phyloP scores from a whole-genome alignment of 2,329 filamentous ascomycete species.

The Talaromyces sp. region DNA sequence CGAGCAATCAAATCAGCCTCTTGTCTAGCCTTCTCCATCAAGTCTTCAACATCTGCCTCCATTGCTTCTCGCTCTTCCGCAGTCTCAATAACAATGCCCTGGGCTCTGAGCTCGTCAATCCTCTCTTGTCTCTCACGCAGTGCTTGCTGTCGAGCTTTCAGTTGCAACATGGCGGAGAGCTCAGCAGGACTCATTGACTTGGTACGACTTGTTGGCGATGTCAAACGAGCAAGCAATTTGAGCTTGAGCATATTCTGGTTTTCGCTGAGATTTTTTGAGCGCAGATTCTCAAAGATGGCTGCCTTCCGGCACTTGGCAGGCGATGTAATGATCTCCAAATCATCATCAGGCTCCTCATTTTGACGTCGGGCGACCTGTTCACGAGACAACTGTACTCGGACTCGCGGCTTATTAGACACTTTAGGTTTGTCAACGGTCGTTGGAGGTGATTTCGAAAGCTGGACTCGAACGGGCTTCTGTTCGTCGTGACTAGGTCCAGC shows the following conservation, averaged over 20 bases:
- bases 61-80: slow-evolving; percentile 82
- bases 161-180: slow-evolving; percentile 64
- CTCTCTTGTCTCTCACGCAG: slow-evolving; percentile 71
- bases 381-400: slow-evolving; percentile 43
- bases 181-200: slow-evolving; percentile 64
- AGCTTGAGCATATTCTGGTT: slow-evolving; percentile 60
- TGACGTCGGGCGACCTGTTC: slow-evolving; percentile 34
- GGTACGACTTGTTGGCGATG: slow-evolving; percentile 54
- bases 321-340: slow-evolving; percentile 61
- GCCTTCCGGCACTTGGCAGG: slow-evolving; percentile 42
- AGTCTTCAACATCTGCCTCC: slow-evolving; percentile 78
- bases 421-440: slow-evolving; percentile 20
- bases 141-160: slow-evolving; percentile 76
- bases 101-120: slow-evolving; percentile 71
- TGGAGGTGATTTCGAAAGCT: background rate
- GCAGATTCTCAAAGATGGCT: slow-evolving; percentile 68
- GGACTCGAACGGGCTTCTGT: background rate
- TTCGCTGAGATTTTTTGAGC: slow-evolving; percentile 61
- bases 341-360: slow-evolving; percentile 47
- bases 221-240: slow-evolving; percentile 70
- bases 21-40: slow-evolving; percentile 77
- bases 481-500: slow-evolving; percentile 27
- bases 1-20: slow-evolving; percentile 77
- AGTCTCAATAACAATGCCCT: slow-evolving; percentile 77
- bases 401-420: slow-evolving; percentile 28